Percentiles rank a stretch among this genome's conserved stretches.
Evolutionary conservation across 2,329 filamentous ascomycete species (phyloP).

Genomic region (Sclerotiophoma versabilis): DNA sequence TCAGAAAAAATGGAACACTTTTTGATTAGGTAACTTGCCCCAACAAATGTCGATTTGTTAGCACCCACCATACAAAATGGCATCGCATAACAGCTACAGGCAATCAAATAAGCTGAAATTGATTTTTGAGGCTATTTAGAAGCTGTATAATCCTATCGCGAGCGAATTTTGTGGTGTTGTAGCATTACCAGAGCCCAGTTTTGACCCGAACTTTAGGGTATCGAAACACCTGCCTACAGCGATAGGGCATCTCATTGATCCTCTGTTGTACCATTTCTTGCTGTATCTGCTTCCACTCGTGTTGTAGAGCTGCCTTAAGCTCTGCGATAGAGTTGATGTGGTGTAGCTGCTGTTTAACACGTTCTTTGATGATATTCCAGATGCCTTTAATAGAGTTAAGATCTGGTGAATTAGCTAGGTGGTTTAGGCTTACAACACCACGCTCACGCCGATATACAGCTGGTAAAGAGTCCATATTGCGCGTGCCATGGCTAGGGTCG

Average conservation of each 20-base stretch:
- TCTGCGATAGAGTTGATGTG: not conserved
- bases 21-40: too few species aligned
- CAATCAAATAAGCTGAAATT: too few species aligned
- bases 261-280: not conserved
- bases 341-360: not conserved
- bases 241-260: not conserved
- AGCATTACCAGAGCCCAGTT: not conserved
- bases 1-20: too few species aligned
- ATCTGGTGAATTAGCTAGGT: not conserved
- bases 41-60: too few species aligned
- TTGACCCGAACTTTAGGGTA: not conserved
- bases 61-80: too few species aligned
- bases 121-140: too few species aligned
- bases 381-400: not conserved
- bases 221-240: not conserved
- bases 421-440: not conserved
- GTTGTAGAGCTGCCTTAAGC: not conserved
- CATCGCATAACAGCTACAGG: too few species aligned
- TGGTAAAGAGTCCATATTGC: not conserved
- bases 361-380: conserved; percentile 1
- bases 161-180: too few species aligned
- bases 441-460: not conserved
- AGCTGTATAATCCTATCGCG: too few species aligned
- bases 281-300: not conserved
- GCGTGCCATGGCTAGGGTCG: not conserved